Evolutionary conservation across 2,329 filamentous ascomycete genomes (phyloP).

Genomic region (Zymoseptoria pseudotritici): DNA sequence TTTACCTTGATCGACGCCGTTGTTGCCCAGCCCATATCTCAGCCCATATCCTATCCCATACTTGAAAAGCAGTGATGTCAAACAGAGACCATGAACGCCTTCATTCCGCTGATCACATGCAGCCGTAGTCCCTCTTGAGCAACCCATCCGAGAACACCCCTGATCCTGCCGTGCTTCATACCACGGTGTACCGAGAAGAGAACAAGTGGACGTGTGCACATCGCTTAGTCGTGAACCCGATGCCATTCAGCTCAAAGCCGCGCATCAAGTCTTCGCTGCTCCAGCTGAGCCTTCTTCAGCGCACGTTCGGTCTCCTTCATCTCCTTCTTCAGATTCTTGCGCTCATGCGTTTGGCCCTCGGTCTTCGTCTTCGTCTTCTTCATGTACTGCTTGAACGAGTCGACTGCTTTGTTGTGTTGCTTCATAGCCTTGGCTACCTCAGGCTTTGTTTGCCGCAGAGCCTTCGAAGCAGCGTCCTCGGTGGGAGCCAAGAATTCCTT

Average conservation of each 20-base stretch:
- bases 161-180: no score
- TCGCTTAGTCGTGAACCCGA: no score
- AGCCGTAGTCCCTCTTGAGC: background rate
- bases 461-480: background rate
- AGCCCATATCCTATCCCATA: background rate
- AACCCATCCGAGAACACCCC: background rate
- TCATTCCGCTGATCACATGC: background rate
- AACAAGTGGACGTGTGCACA: no score
- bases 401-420: background rate
- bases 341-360: background rate
- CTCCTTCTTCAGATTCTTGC: background rate
- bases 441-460: background rate
- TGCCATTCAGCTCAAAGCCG: no score
- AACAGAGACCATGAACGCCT: background rate
- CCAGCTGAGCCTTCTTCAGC: background rate
- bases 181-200: no score
- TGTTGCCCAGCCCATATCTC: background rate
- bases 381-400: background rate
- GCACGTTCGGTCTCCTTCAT: background rate
- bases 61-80: background rate
- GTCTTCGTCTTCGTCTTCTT: background rate
- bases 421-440: background rate
- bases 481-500: background rate
- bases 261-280: background rate
- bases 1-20: background rate